These are phyloP conservation scores for Pyrus bretschneideri DNA, from an alignment of 306 rosid species.

Conservation along the genomic window DNA sequence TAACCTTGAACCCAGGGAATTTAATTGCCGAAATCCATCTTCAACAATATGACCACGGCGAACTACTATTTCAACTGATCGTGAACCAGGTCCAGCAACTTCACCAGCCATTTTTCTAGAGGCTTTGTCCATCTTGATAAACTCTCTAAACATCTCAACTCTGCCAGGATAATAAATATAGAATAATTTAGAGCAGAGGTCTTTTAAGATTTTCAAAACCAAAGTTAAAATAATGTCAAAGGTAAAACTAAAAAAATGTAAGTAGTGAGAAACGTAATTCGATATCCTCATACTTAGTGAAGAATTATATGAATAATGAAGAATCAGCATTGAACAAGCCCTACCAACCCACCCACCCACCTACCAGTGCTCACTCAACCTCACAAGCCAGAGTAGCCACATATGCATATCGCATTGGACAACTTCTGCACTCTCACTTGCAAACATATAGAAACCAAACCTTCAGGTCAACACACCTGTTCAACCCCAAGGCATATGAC, in stretches of 20 bases:
- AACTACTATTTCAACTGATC: conserved; percentile 66
- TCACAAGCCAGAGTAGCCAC: not conserved
- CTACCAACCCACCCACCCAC: not conserved
- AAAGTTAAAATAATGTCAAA: not conserved
- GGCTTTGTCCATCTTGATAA: conserved; percentile 88
- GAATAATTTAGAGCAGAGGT: not conserved
- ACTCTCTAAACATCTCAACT: conserved; percentile 96
- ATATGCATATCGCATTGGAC: not conserved
- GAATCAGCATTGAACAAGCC: not conserved
- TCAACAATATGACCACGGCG: conserved; percentile 88
- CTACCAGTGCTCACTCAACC: not conserved
- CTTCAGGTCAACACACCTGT: not conserved
- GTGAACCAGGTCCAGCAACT: conserved; percentile 74
- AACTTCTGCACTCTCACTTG: not conserved
- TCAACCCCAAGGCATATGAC: not conserved
- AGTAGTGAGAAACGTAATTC: not conserved
- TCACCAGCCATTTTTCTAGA: conserved; percentile 96
- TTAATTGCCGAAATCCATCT: conserved; percentile 89
- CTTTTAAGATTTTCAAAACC: not conserved
- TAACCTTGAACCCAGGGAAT: conserved; percentile 76
- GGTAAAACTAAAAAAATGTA: not conserved
- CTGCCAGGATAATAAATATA: conserved; percentile 39
- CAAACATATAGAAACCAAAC: not conserved
- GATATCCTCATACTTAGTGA: not conserved
- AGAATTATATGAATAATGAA: not conserved